These are phyloP conservation scores for Termitomyces sp. DNA, from an alignment of 1,284 basidiomycete species.

Conservation along the genomic window DNA sequence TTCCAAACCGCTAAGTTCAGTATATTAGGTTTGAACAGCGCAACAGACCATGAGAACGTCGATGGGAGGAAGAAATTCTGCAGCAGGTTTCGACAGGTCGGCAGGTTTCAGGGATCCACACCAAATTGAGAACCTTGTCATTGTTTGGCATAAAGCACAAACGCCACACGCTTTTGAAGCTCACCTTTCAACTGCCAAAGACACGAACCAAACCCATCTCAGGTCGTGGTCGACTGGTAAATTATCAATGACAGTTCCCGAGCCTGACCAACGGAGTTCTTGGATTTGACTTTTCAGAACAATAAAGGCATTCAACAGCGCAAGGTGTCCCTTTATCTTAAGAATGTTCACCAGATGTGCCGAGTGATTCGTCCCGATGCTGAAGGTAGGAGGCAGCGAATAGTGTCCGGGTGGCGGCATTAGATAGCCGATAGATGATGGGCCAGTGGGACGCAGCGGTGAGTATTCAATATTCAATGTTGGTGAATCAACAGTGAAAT, in stretches of 20 bases:
- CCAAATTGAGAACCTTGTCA: constrained; percentile 11
- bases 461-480: neutral
- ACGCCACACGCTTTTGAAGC: neutral
- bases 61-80: constrained; percentile 33
- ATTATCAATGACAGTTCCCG: constrained; percentile 4
- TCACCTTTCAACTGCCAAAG: constrained; percentile 30
- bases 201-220: constrained; percentile 32
- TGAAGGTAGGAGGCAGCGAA: constrained; percentile 8
- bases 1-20: neutral
- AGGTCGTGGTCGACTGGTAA: constrained; percentile 23
- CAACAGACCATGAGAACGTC: constrained; percentile 23
- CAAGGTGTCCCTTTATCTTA: constrained; percentile 26
- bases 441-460: neutral
- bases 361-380: constrained; percentile 4
- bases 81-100: constrained; percentile 18
- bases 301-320: constrained; percentile 24
- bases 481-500: too few species aligned
- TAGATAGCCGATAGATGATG: neutral
- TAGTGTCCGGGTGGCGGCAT: constrained; percentile 2
- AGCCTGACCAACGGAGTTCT: constrained; percentile 10
- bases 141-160: neutral
- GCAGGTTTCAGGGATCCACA: constrained; percentile 31
- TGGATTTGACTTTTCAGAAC: constrained; percentile 17
- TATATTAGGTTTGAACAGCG: neutral
- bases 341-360: constrained; percentile 20